Base-by-base conservation (phyloP, 129 eudicot species). In the Mikania micrantha region DNA sequence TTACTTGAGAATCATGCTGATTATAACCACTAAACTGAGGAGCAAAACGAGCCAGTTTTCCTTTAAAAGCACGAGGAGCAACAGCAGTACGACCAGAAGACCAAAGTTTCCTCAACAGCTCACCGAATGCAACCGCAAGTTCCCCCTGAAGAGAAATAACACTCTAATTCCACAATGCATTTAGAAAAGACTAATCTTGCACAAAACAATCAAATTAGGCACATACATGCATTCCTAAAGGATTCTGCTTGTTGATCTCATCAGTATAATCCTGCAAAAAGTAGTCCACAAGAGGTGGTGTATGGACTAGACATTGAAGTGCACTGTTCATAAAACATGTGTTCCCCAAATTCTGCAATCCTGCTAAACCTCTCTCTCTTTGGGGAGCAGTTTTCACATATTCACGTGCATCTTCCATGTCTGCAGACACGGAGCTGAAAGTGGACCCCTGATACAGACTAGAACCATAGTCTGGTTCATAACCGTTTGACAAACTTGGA, bases 21-120 rank as follows among this genome's bases (percentile, higher is more conserved):
- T 89, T 94, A 78, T 88, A 94, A 12, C 99, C 99, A 84, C 97
- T 94, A 77, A 94, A 94, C 82, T 94, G 99, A 5, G 99, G 99
- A 68, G 99, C 99, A 85, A 89, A 94, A 20, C 99, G 95, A 69
- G 86, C 95, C 72, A 94, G 96, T 83, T 89, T 94, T 44, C 95
- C 95, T 82, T 94, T 94, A 44, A 94, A 94, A 60, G 69, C 86
- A 65, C 97, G 97, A 48, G 99, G 99, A 17, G 97, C 85, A 73
- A 94, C 84, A 4, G 97, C 47, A 2, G 84, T 73, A 54, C 88
- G 75, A 16, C 97, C 97, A 40, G 98, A 80, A 9, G 95, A 83
- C 99, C 99, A 94, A 42, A 94, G 88, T 38, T 89, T 84, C 73
- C 99, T 87, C 88, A 94, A 67, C 48, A 94, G 65, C 34, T 94